Evolutionary conservation across 768 basidiomycete species (phyloP).

Genomic region (Hypholoma sublateritium): DNA sequence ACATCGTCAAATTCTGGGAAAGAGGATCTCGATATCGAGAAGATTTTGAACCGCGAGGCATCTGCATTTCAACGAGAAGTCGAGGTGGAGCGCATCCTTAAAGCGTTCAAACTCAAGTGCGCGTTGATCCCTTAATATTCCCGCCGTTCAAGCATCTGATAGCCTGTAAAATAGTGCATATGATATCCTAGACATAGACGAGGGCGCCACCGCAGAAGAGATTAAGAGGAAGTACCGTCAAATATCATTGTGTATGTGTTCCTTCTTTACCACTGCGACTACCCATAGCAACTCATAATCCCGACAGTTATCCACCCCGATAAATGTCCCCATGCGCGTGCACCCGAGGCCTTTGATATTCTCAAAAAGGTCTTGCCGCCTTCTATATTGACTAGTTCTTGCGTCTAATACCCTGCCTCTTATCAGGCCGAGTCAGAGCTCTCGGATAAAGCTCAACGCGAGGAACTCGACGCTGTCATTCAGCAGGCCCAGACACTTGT

Average conservation of each 20-base stretch:
- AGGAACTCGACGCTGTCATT: conserved; percentile 79
- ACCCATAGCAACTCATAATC: conserved; percentile 1
- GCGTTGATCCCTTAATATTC: conserved; percentile 20
- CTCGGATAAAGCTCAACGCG: conserved; percentile 74
- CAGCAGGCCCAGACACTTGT: conserved; percentile 69
- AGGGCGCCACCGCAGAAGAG: conserved; percentile 69
- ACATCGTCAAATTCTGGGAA: not conserved
- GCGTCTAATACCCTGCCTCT: not conserved
- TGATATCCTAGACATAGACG: conserved; percentile 84
- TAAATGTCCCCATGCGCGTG: conserved; percentile 86
- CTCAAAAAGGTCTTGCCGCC: conserved; percentile 75
- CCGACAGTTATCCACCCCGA: conserved; percentile 93
- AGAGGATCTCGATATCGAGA: conserved; percentile 68
- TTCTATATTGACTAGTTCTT: not conserved
- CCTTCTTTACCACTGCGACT: not conserved
- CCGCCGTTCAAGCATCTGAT: conserved; percentile 1
- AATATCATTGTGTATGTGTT: conserved; percentile 73
- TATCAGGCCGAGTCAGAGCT: conserved; percentile 82
- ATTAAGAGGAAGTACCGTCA: conserved; percentile 90
- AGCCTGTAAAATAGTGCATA: conserved; percentile 66
- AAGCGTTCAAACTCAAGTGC: conserved; percentile 95
- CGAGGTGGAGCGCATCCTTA: conserved; percentile 89
- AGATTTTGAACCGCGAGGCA: conserved; percentile 75
- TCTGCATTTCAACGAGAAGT: conserved; percentile 85
- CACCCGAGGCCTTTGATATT: conserved; percentile 91